Conservation (phyloP, 2,329 filamentous ascomycete genomes). For the Coniochaeta sp. region DNA sequence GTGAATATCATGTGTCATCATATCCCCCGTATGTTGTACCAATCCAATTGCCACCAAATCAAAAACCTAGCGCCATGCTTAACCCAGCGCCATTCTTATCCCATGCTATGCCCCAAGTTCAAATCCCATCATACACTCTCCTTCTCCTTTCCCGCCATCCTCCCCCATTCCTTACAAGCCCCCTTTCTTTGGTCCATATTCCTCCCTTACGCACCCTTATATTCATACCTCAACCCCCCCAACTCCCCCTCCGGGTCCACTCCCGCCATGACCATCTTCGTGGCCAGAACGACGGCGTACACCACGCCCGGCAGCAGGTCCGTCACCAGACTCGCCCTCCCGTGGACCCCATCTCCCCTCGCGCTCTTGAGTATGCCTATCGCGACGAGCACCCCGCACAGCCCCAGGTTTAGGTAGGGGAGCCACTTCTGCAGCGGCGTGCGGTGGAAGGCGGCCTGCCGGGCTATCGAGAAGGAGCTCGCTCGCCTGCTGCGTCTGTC, state of each 20-base stretch:
- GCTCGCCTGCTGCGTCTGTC: conserved; percentile 2
- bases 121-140: not conserved
- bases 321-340: conserved; percentile 35
- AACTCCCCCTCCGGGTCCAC: conserved; percentile 64
- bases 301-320: conserved; percentile 47
- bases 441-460: conserved; percentile 7
- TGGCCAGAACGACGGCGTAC: conserved; percentile 52
- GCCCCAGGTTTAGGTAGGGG: conserved; percentile 49
- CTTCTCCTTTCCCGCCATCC: too few relatives aligned
- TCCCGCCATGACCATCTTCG: conserved; percentile 59
- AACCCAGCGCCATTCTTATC: too few relatives aligned
- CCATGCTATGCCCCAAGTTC: too few relatives aligned
- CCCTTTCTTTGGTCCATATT: too few relatives aligned
- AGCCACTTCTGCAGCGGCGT: conserved; percentile 50
- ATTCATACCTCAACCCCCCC: conserved; percentile 54
- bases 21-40: too few relatives aligned
- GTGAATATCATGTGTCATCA: too few relatives aligned
- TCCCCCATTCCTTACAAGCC: too few relatives aligned
- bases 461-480: conserved; percentile 11
- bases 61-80: too few relatives aligned
- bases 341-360: too few relatives aligned
- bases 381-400: conserved; percentile 46
- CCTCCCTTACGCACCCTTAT: conserved; percentile 54
- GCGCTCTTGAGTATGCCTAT: conserved; percentile 29
- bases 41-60: too few relatives aligned